phyloP scores from a whole-genome alignment of 129 eudicot species.

The Helianthus tuberosus region DNA sequence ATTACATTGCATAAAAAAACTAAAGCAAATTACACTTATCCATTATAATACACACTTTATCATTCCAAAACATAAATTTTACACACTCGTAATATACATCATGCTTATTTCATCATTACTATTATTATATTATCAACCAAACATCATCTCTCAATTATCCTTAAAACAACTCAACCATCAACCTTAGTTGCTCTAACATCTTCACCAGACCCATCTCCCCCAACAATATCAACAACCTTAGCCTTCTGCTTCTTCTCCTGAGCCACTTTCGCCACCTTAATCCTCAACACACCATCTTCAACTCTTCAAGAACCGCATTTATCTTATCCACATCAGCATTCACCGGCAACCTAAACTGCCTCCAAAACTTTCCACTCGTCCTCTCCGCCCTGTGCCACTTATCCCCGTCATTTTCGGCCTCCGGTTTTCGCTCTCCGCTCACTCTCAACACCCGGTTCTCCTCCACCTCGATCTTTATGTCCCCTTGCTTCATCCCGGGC shows the following conservation, averaged over 20 bases:
- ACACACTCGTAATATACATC: too few species aligned
- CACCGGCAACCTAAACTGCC: constrained; percentile 53
- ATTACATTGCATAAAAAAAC: too few species aligned
- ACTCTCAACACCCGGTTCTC: constrained; percentile 45
- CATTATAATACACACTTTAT: too few species aligned
- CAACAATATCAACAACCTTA: constrained; percentile 35
- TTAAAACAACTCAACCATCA: neutral
- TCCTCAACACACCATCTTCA: constrained; percentile 46
- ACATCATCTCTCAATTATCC: too few species aligned
- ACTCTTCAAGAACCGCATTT: constrained; percentile 39
- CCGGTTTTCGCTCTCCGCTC: constrained; percentile 46
- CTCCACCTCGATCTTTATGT: constrained; percentile 55
- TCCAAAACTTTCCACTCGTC: constrained; percentile 49
- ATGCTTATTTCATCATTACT: too few species aligned
- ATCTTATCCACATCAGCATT: constrained; percentile 48
- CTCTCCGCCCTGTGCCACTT: constrained; percentile 60
- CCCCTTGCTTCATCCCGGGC: constrained; percentile 47
- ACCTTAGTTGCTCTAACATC: constrained; percentile 28
- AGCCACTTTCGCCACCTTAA: constrained; percentile 37
- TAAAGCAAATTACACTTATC: too few species aligned
- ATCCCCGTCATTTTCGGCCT: constrained; percentile 40
- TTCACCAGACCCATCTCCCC: constrained; percentile 18
- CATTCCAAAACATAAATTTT: too few species aligned
- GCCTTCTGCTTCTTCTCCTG: constrained; percentile 38
- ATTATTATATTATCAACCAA: too few species aligned